phyloP scores from a whole-genome alignment of 495 filamentous ascomycete species.

The Hypomontagnella monticulosa region DNA sequence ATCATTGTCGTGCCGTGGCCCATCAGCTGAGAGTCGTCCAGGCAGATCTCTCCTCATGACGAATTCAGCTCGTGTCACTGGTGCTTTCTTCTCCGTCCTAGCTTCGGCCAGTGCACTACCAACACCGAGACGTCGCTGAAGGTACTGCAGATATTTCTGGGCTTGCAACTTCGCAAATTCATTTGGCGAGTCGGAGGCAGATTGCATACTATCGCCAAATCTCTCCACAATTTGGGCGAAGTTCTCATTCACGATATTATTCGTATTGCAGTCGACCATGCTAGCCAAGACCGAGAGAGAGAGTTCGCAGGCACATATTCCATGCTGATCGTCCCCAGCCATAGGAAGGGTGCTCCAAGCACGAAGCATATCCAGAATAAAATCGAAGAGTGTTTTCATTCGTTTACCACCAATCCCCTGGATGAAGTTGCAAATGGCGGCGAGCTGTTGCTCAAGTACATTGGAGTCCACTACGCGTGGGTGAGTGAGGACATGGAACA shows the following conservation, averaged over 20 bases:
- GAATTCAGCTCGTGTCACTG: constrained; percentile 46
- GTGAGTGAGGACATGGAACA: constrained; percentile 48
- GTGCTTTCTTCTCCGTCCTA: not conserved
- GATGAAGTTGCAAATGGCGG: constrained; percentile 47
- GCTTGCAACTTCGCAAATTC: constrained; percentile 46
- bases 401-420: constrained; percentile 43
- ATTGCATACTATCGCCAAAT: constrained; percentile 16
- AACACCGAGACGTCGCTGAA: constrained; percentile 41
- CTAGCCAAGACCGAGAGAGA: constrained; percentile 43
- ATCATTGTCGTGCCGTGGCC: constrained; percentile 75
- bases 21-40: constrained; percentile 61
- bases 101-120: constrained; percentile 31
- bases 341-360: constrained; percentile 12
- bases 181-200: constrained; percentile 20
- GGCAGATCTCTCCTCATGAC: constrained; percentile 58
- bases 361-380: constrained; percentile 27
- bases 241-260: constrained; percentile 44
- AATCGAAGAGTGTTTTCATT: constrained; percentile 44
- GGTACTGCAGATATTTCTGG: constrained; percentile 41
- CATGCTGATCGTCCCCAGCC: constrained; percentile 9
- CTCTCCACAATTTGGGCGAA: constrained; percentile 28
- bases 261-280: constrained; percentile 50
- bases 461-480: constrained; percentile 43
- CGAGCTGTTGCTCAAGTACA: constrained; percentile 47
- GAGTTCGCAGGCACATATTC: constrained; percentile 38